A percentile compares a stretch with the other conserved stretches of the same genome.
phyloP scores from a whole-genome alignment of 441 rosid genomes.

The Erodium moschatum region DNA sequence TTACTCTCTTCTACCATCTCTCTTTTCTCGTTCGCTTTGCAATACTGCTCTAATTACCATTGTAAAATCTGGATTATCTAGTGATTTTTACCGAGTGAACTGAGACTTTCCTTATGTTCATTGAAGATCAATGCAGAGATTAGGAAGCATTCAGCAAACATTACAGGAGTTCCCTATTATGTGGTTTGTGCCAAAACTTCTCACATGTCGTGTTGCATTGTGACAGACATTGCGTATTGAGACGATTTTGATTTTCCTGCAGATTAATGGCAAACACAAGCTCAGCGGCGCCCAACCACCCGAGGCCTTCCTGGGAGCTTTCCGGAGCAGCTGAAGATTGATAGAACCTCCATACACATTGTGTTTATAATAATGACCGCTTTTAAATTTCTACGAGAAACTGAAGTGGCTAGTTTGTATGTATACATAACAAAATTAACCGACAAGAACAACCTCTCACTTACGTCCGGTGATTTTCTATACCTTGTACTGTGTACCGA shows the following conservation, averaged over 20 bases:
- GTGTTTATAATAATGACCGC: neutral
- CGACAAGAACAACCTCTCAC: too few relatives aligned
- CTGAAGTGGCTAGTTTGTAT: neutral
- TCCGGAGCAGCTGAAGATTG: conserved; percentile 38
- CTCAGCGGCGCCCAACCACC: conserved; percentile 75
- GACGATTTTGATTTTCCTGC: conserved; percentile 21
- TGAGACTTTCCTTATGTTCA: neutral
- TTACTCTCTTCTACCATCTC: conserved; percentile 20
- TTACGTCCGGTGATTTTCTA: too few relatives aligned
- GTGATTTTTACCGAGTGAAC: neutral
- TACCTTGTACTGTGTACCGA: too few relatives aligned
- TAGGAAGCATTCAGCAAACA: conserved; percentile 42
- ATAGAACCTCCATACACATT: neutral
- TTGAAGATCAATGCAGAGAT: conserved; percentile 63
- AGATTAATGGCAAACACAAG: conserved; percentile 66
- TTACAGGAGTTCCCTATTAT: conserved; percentile 70
- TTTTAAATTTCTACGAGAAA: neutral
- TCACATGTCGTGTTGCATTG: neutral
- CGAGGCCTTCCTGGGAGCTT: conserved; percentile 61
- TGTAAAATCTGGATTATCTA: too few relatives aligned
- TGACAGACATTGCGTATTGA: neutral
- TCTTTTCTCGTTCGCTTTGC: conserved; percentile 3
- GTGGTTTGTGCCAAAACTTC: conserved; percentile 35
- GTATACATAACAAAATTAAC: neutral
- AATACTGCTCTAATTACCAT: too few relatives aligned